Conservation (phyloP, 2,329 filamentous ascomycete species). For the Colletotrichum sp. region DNA sequence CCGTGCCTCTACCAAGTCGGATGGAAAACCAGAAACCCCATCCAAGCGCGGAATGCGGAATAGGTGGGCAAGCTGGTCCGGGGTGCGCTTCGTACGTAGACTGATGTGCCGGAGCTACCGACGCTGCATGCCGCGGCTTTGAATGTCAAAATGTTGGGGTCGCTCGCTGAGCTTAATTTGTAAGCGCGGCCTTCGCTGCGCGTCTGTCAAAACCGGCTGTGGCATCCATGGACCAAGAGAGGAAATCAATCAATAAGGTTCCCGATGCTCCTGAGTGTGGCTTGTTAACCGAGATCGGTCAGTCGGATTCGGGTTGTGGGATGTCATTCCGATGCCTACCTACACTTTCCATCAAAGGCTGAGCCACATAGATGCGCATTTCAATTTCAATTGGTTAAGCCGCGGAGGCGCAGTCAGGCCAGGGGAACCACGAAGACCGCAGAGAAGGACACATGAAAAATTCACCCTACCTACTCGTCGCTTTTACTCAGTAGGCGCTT, state of each 20-base stretch:
- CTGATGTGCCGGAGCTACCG: conserved; percentile 7
- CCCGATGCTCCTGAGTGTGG: not conserved
- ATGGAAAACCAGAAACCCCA: not conserved
- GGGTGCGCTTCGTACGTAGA: not conserved
- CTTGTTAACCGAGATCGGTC: not conserved
- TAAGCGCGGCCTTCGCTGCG: not conserved
- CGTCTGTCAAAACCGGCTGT: not conserved
- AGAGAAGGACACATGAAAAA: not conserved
- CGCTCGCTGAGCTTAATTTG: not conserved
- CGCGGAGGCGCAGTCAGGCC: not conserved
- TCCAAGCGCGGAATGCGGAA: not conserved
- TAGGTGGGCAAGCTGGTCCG: not conserved
- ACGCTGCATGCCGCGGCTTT: not conserved
- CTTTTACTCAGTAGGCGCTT: not conserved
- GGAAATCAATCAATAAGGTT: not conserved
- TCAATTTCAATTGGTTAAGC: not conserved
- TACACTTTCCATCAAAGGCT: not conserved
- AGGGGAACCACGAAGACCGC: not conserved
- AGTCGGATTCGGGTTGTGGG: not conserved
- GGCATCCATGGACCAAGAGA: not conserved
- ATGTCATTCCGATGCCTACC: not conserved
- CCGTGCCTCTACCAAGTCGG: not conserved
- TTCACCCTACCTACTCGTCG: not conserved
- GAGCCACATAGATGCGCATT: not conserved
- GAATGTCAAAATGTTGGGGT: not conserved